Conservation (phyloP, 2,329 filamentous ascomycete genomes). For the Penicillium sp. region DNA sequence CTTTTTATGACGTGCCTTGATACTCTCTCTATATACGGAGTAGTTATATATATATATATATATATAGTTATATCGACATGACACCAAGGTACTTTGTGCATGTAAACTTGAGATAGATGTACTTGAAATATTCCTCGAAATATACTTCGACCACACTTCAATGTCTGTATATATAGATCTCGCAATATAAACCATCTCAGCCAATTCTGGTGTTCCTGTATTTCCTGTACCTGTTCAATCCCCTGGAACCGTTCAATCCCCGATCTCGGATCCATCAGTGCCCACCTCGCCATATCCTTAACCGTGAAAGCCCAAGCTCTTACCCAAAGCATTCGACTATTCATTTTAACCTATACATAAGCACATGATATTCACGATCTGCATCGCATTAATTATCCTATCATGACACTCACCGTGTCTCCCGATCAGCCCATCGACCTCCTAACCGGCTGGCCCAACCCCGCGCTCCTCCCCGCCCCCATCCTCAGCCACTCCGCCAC, state of each 20-base stretch:
- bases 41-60: too few species aligned
- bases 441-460: constrained; percentile 50
- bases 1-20: background rate
- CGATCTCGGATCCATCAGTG: constrained; percentile 13
- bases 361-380: background rate
- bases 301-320: background rate
- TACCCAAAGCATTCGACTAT: background rate
- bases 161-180: background rate
- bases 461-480: constrained; percentile 63
- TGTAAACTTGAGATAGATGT: background rate
- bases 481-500: constrained; percentile 62
- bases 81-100: background rate
- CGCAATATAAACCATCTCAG: too few species aligned
- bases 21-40: background rate
- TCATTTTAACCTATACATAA: background rate
- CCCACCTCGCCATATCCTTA: background rate
- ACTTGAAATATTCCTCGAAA: background rate
- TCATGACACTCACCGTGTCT: constrained; percentile 11
- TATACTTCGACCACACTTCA: background rate
- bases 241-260: background rate
- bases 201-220: background rate
- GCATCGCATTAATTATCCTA: too few species aligned
- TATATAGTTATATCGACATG: background rate
- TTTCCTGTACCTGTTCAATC: background rate
- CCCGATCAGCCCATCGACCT: constrained; percentile 41